Conservation (phyloP, 148 eudicot genomes). For the Chenopodium formosanum region DNA sequence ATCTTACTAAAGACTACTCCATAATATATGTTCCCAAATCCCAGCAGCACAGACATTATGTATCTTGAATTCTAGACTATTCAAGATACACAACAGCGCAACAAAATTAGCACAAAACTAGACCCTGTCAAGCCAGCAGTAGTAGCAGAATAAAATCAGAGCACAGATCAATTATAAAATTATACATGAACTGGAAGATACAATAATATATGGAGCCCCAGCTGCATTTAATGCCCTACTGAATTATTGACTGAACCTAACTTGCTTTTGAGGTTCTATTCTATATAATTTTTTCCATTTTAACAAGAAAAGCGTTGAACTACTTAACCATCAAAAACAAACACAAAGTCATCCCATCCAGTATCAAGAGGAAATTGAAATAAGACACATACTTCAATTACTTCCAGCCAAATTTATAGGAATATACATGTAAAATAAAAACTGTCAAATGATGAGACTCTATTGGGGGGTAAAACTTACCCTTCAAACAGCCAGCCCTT, state of each 20-base stretch:
- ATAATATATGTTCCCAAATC: not conserved
- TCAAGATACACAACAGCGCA: not conserved
- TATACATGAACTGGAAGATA: not conserved
- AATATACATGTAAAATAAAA: not conserved
- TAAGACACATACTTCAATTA: not conserved
- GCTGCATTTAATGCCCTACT: not conserved
- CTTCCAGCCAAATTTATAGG: not conserved
- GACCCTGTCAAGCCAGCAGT: not conserved
- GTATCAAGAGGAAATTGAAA: not conserved
- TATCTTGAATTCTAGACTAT: not conserved
- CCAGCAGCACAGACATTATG: not conserved
- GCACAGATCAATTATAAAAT: not conserved
- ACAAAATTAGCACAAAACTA: not conserved
- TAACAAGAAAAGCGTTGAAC: not conserved
- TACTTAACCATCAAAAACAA: not conserved
- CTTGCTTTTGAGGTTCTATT: not conserved
- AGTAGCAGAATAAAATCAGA: not conserved
- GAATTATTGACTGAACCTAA: not conserved
- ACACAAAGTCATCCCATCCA: not conserved
- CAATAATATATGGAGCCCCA: not conserved
- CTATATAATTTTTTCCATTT: not conserved
- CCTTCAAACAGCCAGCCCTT: constrained; percentile 69
- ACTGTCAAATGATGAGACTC: not conserved
- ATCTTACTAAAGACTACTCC: too few species aligned
- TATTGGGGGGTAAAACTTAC: constrained; percentile 17